Evolutionary conservation across 257 asterid genomes (phyloP).

Genomic region (Linaria vulgaris): DNA sequence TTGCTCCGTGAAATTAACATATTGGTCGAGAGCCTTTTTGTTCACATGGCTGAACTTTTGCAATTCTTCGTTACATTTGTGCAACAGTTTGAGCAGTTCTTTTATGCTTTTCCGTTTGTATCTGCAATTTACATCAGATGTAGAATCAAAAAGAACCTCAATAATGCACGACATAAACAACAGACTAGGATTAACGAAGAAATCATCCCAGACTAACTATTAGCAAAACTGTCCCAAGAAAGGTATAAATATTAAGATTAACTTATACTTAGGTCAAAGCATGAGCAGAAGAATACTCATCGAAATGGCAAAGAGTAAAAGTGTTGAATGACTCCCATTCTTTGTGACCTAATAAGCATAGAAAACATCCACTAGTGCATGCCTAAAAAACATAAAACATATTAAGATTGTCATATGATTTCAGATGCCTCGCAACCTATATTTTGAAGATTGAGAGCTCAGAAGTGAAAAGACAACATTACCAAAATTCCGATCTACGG

Average conservation of each 20-base stretch:
- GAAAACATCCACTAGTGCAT: background rate
- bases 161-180: background rate
- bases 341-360: background rate
- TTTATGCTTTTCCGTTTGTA: slow-evolving; percentile 70
- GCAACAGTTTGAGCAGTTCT: slow-evolving; percentile 81
- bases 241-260: slow-evolving; percentile 12
- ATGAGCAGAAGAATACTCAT: slow-evolving; percentile 6
- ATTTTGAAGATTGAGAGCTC: slow-evolving; percentile 1
- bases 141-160: slow-evolving; percentile 15
- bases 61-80: slow-evolving; percentile 92
- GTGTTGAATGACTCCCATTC: slow-evolving; percentile 15
- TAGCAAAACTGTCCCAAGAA: slow-evolving; percentile 14
- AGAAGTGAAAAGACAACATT: background rate
- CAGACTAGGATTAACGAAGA: background rate
- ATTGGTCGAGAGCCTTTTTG: slow-evolving; percentile 96
- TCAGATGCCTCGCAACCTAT: background rate
- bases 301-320: background rate
- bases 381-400: background rate
- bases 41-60: slow-evolving; percentile 96
- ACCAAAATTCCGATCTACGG: background rate
- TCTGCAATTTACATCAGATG: slow-evolving; percentile 42
- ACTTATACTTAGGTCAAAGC: slow-evolving; percentile 3
- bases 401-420: slow-evolving; percentile 8
- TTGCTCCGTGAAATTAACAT: slow-evolving; percentile 95
- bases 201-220: slow-evolving; percentile 5